Evolutionary conservation across 2,329 filamentous ascomycete species (phyloP).

Genomic region (Botrytis hyacinthi): DNA sequence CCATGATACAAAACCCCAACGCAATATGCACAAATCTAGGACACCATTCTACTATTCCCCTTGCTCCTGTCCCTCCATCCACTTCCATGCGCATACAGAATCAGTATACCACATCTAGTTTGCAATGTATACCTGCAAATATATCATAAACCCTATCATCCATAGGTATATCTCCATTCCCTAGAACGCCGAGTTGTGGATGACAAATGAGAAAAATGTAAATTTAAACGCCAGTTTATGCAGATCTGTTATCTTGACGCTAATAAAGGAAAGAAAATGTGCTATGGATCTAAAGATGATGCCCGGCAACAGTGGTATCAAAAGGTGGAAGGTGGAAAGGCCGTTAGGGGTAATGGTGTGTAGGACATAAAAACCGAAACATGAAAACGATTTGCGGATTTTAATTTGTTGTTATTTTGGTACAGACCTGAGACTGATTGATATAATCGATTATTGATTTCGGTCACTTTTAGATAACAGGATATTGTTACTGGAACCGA

Average conservation of each 20-base stretch:
- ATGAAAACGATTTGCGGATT: background rate
- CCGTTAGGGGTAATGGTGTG: background rate
- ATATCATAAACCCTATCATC: slow-evolving; percentile 9
- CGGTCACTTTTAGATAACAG: background rate
- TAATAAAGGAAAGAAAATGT: background rate
- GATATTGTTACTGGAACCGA: background rate
- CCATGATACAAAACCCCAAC: background rate
- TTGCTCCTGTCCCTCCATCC: background rate
- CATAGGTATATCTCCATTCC: slow-evolving; percentile 13
- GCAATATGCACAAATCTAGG: background rate
- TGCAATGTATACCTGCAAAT: slow-evolving; percentile 4
- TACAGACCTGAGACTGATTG: background rate
- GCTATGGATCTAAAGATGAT: slow-evolving; percentile 8
- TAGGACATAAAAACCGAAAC: background rate
- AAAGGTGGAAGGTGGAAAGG: background rate
- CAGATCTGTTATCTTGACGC: slow-evolving; percentile 4
- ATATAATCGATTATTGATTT: background rate
- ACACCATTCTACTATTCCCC: background rate
- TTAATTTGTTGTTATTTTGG: background rate
- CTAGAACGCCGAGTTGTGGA: background rate
- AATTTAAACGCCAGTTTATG: slow-evolving; percentile 9
- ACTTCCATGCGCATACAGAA: background rate
- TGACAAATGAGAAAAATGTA: background rate
- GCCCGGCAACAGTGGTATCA: background rate
- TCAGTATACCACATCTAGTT: slow-evolving; percentile 8